Evolutionary conservation across 2,329 filamentous ascomycete genomes (phyloP).

Genomic region (Aurifilum marmelostoma): DNA sequence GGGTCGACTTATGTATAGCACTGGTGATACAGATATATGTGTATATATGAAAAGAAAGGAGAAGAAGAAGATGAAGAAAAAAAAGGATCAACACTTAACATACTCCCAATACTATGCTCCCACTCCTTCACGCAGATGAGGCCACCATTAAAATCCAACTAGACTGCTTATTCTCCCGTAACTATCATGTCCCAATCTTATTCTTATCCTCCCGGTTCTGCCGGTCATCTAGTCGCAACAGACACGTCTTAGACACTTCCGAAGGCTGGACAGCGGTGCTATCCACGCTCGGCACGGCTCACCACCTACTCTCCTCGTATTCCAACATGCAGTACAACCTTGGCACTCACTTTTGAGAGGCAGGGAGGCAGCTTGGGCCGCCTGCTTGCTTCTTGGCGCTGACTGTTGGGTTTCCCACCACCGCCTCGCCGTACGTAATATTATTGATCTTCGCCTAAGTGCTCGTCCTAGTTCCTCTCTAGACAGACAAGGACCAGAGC

Average conservation of each 20-base stretch:
- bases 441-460: background rate
- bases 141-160: background rate
- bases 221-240: background rate
- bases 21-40: too few relatives aligned
- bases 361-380: background rate
- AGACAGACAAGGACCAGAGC: background rate
- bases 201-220: background rate
- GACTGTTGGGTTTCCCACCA: background rate
- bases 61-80: too few relatives aligned
- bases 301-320: constrained; percentile 19
- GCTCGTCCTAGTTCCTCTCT: background rate
- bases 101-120: background rate
- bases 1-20: too few relatives aligned
- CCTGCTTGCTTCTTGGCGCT: background rate
- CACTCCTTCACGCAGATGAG: background rate
- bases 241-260: background rate
- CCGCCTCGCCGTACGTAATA: background rate
- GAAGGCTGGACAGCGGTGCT: background rate
- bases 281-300: background rate
- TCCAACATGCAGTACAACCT: constrained; percentile 23
- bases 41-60: too few relatives aligned
- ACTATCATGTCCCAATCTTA: background rate
- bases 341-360: constrained; percentile 20
- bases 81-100: background rate
- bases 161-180: background rate